Conservation (phyloP, 192 early-diverging fungal genomes). For the Rhizophagus prolifer region DNA sequence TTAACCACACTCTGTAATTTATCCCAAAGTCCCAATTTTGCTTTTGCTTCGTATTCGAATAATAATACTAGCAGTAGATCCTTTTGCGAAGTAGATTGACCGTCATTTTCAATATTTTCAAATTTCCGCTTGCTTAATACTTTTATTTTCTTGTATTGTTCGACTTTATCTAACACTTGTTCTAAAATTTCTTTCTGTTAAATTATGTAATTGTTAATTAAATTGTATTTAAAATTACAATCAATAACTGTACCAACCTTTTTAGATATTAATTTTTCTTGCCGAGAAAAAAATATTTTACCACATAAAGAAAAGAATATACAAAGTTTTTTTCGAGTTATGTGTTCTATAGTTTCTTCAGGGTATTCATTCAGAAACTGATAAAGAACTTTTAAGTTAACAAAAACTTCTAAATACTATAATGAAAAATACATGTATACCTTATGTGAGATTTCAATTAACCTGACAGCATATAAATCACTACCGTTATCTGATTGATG, state of each 20-base stretch:
- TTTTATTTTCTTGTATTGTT: conserved; percentile 20
- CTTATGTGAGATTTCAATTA: not conserved
- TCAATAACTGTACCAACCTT: conserved; percentile 10
- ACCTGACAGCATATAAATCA: too few species aligned
- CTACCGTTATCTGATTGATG: not conserved
- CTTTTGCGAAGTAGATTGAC: conserved; percentile 1
- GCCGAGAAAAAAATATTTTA: conserved; percentile 15
- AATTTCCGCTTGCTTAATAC: conserved; percentile 4
- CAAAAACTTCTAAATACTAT: too few species aligned
- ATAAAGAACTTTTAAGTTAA: too few species aligned
- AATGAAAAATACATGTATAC: too few species aligned
- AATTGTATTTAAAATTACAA: not conserved
- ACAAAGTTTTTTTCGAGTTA: conserved; percentile 27
- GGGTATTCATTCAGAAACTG: conserved; percentile 19
- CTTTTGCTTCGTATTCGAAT: conserved; percentile 35
- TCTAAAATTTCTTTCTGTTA: conserved; percentile 12
- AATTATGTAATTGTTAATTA: not conserved
- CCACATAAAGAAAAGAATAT: conserved; percentile 25
- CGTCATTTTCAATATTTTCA: conserved; percentile 1
- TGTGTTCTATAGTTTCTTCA: conserved; percentile 24
- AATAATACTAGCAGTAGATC: conserved; percentile 28
- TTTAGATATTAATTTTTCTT: conserved; percentile 4
- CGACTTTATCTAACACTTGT: not conserved
- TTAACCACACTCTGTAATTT: conserved; percentile 14
- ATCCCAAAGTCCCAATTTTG: conserved; percentile 24